These are phyloP conservation scores for Cercospora canescens DNA, from an alignment of 2,329 filamentous ascomycete genomes.

Conservation along the genomic window DNA sequence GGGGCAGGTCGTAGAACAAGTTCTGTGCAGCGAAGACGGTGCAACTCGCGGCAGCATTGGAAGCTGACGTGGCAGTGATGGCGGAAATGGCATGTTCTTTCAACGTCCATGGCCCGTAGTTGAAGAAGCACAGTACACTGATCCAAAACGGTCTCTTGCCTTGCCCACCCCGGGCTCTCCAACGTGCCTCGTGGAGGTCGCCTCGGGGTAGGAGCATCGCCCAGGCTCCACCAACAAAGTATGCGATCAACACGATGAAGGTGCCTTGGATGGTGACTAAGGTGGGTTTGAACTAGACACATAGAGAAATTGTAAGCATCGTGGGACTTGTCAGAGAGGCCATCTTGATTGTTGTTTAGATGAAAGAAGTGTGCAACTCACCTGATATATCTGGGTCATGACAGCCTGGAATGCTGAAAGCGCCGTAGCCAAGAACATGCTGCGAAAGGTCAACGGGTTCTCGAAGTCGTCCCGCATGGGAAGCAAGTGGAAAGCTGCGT, in stretches of 20 bases:
- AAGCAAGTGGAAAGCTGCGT: slow-evolving; percentile 52
- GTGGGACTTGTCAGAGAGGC: not conserved
- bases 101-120: slow-evolving; percentile 53
- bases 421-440: slow-evolving; percentile 51
- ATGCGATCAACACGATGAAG: slow-evolving; percentile 59
- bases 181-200: slow-evolving; percentile 50
- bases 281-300: slow-evolving; percentile 55
- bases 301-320: not conserved
- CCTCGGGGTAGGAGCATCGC: slow-evolving; percentile 53
- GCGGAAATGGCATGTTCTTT: slow-evolving; percentile 53
- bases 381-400: slow-evolving; percentile 58
- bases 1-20: slow-evolving; percentile 53
- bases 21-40: slow-evolving; percentile 39
- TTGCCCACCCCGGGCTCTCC: slow-evolving; percentile 45
- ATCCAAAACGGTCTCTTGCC: slow-evolving; percentile 47
- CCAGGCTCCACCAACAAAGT: slow-evolving; percentile 56
- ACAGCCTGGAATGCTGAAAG: slow-evolving; percentile 57
- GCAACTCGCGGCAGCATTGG: slow-evolving; percentile 46
- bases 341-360: not conserved
- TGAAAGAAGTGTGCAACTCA: too few relatives aligned
- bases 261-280: slow-evolving; percentile 51
- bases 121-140: slow-evolving; percentile 47
- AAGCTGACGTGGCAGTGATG: slow-evolving; percentile 28
- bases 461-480: slow-evolving; percentile 57
- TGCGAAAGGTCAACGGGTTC: slow-evolving; percentile 54